Percentiles rank a stretch among this genome's conserved stretches.
Evolutionary conservation across 805 yeast genomes (phyloP).

Genomic region (Saccharomycopsis selenospora): DNA sequence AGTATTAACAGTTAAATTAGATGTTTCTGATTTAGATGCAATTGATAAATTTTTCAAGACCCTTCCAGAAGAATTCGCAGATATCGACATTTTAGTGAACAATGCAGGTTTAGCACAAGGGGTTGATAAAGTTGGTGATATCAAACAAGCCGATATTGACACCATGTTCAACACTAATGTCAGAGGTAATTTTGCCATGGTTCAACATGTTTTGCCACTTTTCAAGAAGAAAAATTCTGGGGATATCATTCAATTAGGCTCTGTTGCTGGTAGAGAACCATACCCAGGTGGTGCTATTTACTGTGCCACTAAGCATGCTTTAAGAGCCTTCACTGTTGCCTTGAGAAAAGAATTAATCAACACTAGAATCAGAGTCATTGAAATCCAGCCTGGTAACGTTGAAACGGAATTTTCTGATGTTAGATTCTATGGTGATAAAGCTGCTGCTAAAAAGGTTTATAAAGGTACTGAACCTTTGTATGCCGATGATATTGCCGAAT

Average conservation of each 20-base stretch:
- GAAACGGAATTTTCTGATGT: conserved; percentile 69
- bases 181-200: conserved; percentile 72
- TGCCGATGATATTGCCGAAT: conserved; percentile 70
- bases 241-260: conserved; percentile 68
- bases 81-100: conserved; percentile 13
- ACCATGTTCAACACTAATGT: conserved; percentile 85
- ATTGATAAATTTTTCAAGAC: conserved; percentile 43
- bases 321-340: conserved; percentile 62
- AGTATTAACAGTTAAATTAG: conserved; percentile 43
- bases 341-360: conserved; percentile 49
- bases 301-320: conserved; percentile 69
- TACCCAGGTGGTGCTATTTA: conserved; percentile 75
- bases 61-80: conserved; percentile 46
- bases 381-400: conserved; percentile 73
- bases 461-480: conserved; percentile 60
- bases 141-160: conserved; percentile 54
- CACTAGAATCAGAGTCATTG: conserved; percentile 60
- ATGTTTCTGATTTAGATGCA: conserved; percentile 46
- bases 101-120: conserved; percentile 60
- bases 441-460: conserved; percentile 57
- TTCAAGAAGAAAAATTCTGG: conserved; percentile 66
- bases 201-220: conserved; percentile 69
- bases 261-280: conserved; percentile 73
- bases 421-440: conserved; percentile 55
- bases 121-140: conserved; percentile 63